These are phyloP conservation scores for Xylariaceae sp. DNA, from an alignment of 2,329 filamentous ascomycete species.

Conservation along the genomic window DNA sequence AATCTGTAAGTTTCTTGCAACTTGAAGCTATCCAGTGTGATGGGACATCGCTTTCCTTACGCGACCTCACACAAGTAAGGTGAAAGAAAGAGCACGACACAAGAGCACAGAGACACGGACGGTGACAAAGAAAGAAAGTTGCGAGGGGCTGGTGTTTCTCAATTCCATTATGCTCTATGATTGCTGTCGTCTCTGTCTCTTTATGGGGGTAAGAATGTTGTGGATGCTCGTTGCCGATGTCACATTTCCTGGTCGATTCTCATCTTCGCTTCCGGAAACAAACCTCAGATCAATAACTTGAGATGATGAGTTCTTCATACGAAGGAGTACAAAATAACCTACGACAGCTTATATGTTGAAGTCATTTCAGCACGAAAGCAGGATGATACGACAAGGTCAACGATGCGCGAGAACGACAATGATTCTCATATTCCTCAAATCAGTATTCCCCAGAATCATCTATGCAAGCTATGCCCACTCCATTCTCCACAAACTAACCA, in stretches of 20 bases:
- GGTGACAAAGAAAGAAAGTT: background rate
- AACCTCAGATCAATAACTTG: background rate
- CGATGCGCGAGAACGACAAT: background rate
- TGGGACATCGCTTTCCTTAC: background rate
- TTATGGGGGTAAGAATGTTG: constrained; percentile 1
- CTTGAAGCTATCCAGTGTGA: background rate
- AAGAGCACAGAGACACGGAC: background rate
- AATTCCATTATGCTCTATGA: background rate
- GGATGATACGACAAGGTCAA: background rate
- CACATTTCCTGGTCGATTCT: background rate
- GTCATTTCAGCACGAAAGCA: background rate
- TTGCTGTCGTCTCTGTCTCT: background rate
- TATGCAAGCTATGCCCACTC: background rate
- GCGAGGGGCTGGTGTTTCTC: background rate
- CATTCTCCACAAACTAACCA: background rate
- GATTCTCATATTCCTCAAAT: background rate
- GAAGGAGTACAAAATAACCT: background rate
- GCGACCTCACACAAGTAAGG: background rate
- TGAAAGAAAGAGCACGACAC: background rate
- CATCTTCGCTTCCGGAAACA: background rate
- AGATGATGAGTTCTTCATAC: background rate
- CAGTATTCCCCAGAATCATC: background rate
- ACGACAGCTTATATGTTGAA: background rate
- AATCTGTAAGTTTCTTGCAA: background rate
- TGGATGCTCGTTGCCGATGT: background rate